phyloP scores from a whole-genome alignment of 139 green algal genomes.

The Chlorella sp. region DNA sequence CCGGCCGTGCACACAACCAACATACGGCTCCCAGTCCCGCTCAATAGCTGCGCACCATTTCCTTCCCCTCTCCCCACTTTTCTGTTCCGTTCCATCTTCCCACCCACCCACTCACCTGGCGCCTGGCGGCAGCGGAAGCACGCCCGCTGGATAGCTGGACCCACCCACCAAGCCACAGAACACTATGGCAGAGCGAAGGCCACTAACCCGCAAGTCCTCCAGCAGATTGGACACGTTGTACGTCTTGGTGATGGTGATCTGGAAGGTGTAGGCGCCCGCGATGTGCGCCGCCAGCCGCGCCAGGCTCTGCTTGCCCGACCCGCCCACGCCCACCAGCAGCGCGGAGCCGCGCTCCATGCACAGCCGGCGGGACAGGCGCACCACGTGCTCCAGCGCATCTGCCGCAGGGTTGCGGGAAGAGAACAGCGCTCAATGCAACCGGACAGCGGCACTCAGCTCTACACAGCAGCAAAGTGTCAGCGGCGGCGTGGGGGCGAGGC shows the following conservation, averaged over 20 bases:
- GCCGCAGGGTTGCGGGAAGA: background rate
- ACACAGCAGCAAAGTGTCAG: too few relatives aligned
- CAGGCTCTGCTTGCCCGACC: constrained; percentile 91
- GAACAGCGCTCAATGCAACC: too few relatives aligned
- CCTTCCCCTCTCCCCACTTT: too few relatives aligned
- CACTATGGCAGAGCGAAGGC: too few relatives aligned
- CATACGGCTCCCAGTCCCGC: background rate
- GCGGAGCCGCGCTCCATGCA: constrained; percentile 87
- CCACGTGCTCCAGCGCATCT: constrained; percentile 92
- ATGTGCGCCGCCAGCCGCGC: constrained; percentile 88
- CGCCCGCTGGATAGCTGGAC: too few relatives aligned
- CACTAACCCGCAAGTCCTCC: constrained; percentile 93
- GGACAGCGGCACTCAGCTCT: too few relatives aligned
- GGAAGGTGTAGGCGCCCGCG: constrained; percentile 67
- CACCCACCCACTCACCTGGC: too few relatives aligned
- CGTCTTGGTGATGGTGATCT: constrained; percentile 84
- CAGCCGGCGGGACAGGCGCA: constrained; percentile 89
- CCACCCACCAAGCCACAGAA: too few relatives aligned
- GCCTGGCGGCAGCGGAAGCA: too few relatives aligned
- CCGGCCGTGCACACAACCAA: background rate
- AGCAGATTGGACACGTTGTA: constrained; percentile 94
- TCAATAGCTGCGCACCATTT: too few relatives aligned
- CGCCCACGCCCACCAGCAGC: constrained; percentile 95
- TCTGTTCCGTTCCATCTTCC: too few relatives aligned
- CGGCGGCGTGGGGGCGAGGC: too few relatives aligned